Percentiles rank a stretch among this genome's conserved stretches.
These are phyloP conservation scores for Arthrobotrys sinensis DNA, from an alignment of 2,329 filamentous ascomycete species.

Conservation along the genomic window DNA sequence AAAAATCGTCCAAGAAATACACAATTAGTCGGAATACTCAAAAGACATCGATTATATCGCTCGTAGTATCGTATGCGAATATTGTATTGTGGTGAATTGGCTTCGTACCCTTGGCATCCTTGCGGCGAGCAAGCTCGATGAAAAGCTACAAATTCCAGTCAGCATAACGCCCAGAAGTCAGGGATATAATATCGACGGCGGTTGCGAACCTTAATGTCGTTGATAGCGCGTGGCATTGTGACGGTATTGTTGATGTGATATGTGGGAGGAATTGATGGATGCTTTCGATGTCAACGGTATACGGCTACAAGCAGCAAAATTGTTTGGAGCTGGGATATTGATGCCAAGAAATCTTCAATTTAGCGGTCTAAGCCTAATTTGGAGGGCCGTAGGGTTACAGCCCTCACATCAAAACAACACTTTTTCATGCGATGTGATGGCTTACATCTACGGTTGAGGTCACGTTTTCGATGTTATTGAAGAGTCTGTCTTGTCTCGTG, in stretches of 20 bases:
- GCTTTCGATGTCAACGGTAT: conserved; percentile 24
- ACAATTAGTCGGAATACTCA: conserved; percentile 28
- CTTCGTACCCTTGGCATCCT: conserved; percentile 97
- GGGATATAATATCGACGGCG: background rate
- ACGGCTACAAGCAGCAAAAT: conserved; percentile 45
- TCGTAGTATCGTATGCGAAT: conserved; percentile 40
- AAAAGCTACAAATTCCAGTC: conserved; percentile 86
- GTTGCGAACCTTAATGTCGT: conserved; percentile 59
- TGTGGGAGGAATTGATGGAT: conserved; percentile 35
- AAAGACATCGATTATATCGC: conserved; percentile 10
- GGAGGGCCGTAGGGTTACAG: conserved; percentile 40
- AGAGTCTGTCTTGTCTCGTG: conserved; percentile 20
- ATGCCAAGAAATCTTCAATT: conserved; percentile 57
- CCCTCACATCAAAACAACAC: conserved; percentile 48
- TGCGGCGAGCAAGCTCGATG: conserved; percentile 99
- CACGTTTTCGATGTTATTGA: background rate
- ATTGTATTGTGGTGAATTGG: conserved; percentile 50
- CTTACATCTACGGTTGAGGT: conserved; percentile 20
- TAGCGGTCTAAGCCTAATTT: conserved; percentile 31
- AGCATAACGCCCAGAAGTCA: conserved; percentile 20
- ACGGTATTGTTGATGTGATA: conserved; percentile 40
- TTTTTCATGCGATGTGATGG: conserved; percentile 3
- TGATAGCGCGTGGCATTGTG: conserved; percentile 60
- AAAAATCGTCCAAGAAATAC: conserved; percentile 66
- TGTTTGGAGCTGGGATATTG: conserved; percentile 48